Conservation (phyloP, 148 eudicot genomes). For the Diospyros lotus region DNA sequence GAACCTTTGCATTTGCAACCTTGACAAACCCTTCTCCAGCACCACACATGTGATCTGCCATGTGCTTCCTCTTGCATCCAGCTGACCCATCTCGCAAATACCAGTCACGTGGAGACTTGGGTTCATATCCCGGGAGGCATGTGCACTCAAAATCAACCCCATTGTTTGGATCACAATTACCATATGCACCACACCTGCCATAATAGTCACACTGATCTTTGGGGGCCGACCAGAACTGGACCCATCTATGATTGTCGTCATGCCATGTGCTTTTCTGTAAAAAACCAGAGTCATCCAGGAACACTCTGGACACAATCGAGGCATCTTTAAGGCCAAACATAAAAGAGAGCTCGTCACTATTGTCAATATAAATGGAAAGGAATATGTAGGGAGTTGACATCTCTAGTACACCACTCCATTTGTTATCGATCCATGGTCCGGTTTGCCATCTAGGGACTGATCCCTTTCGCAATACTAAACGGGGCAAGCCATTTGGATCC, state of each 20-base stretch:
- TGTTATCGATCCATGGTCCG: not conserved
- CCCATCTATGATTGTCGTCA: constrained; percentile 27
- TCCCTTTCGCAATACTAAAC: no score
- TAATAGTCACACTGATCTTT: constrained; percentile 41
- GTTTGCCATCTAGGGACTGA: no score
- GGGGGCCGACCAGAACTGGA: constrained; percentile 37
- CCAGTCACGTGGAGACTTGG: constrained; percentile 36
- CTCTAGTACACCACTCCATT: not conserved
- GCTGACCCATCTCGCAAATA: constrained; percentile 34
- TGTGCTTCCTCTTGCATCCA: constrained; percentile 35
- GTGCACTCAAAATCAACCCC: constrained; percentile 31
- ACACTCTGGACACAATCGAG: no score
- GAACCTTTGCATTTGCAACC: constrained; percentile 32
- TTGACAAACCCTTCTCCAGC: constrained; percentile 46
- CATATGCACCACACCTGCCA: constrained; percentile 37
- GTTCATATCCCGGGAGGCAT: constrained; percentile 42
- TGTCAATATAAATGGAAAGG: not conserved
- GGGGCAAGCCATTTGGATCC: not conserved
- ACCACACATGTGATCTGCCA: constrained; percentile 25
- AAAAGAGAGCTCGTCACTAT: not conserved
- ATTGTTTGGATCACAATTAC: constrained; percentile 27
- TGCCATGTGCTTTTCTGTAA: constrained; percentile 33
- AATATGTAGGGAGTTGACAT: not conserved
- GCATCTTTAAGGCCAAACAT: not conserved
- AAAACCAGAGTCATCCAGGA: no score